Percentiles rank a stretch among this genome's conserved stretches.
Evolutionary conservation across 306 rosid species (phyloP).

Genomic region (Boehmeria nivea): DNA sequence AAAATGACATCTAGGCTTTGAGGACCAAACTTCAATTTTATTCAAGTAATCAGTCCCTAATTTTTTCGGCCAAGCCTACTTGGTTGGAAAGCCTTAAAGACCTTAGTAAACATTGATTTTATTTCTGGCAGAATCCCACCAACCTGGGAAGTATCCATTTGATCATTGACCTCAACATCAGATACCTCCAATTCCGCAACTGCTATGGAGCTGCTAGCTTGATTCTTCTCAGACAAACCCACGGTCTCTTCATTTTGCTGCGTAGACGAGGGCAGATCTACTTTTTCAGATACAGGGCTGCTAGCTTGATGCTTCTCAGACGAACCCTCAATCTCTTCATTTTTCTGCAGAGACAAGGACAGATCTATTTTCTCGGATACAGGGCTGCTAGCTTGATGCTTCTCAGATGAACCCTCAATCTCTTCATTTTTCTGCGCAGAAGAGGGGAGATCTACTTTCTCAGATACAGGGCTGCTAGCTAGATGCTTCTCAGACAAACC

Average conservation of each 20-base stretch:
- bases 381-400: conserved; percentile 9
- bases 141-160: conserved; percentile 26
- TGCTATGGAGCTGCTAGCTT: conserved; percentile 7
- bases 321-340: not conserved
- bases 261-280: not conserved
- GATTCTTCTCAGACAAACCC: conserved; percentile 5
- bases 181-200: conserved; percentile 13
- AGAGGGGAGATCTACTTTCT: not conserved
- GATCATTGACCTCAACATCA: conserved; percentile 15
- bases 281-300: conserved; percentile 5
- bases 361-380: not conserved
- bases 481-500: conserved; percentile 3
- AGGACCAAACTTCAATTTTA: conserved; percentile 6
- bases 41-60: not conserved
- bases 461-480: conserved; percentile 10
- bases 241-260: conserved; percentile 11
- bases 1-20: not conserved
- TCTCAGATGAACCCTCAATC: conserved; percentile 4
- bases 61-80: too few relatives aligned
- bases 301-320: conserved; percentile 13
- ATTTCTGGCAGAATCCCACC: conserved; percentile 15
- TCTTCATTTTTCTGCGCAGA: conserved; percentile 2
- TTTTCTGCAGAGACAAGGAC: not conserved
- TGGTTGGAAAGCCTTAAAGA: conserved; percentile 5
- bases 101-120: not conserved